These are phyloP conservation scores for Trichoderma semiorbis DNA, from an alignment of 2,329 filamentous ascomycete species.

Conservation along the genomic window DNA sequence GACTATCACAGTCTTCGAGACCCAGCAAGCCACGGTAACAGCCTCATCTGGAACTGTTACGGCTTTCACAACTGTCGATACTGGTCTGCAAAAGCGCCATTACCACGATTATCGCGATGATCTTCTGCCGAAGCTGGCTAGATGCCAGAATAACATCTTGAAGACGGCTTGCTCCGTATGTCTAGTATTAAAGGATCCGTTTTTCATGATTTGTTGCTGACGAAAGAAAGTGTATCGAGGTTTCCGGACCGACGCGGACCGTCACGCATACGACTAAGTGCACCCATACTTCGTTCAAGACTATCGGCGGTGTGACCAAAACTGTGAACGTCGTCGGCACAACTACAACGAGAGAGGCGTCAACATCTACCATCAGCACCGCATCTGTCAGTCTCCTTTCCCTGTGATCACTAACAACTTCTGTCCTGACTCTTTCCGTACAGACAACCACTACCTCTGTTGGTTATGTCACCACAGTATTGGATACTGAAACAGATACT, in stretches of 20 bases:
- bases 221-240: neutral
- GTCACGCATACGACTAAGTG: neutral
- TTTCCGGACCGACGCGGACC: neutral
- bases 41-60: neutral
- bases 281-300: conserved; percentile 3
- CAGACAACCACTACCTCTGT: neutral
- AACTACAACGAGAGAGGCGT: neutral
- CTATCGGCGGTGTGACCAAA: neutral
- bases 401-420: neutral
- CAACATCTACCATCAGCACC: neutral
- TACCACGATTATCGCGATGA: neutral
- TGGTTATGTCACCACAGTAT: neutral
- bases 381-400: neutral
- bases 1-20: neutral
- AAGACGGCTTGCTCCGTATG: conserved; percentile 5
- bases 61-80: neutral
- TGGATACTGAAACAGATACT: neutral
- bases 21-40: neutral
- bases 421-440: neutral
- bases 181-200: neutral
- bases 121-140: neutral
- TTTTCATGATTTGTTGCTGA: neutral
- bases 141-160: neutral
- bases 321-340: neutral
- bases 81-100: neutral